Evolutionary conservation across 2,329 filamentous ascomycete genomes (phyloP), one percentile per base, ranked within the genome.

Genomic region (Colletotrichum sp.): DNA sequence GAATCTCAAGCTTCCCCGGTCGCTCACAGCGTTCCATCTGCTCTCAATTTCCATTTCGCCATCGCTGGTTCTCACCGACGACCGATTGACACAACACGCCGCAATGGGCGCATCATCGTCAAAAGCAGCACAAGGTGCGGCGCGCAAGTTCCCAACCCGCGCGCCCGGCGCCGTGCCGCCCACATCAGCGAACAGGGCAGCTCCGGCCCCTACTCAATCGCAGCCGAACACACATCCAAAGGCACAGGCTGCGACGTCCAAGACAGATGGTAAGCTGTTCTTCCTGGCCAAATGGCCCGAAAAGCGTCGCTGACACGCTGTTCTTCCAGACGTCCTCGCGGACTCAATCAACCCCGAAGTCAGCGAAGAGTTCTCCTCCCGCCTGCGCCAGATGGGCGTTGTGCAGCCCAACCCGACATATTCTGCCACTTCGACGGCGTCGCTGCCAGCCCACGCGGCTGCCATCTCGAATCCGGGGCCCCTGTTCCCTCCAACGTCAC

Each of bases 331-430:
- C 12, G 84, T 87, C 75, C 83, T 80, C 69, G 80, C 84, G 52
- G 86, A 89, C 74, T 82, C 82, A 44, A 78, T 79, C 76, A 85
- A 88, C 73, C 85, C 88, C n/a, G 85, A 89, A 44, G 77, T 83
- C 22, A 82, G 85, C 60, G 80, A 84, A n/a, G 86, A 83, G 77
- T 91, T 90, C 81, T 87, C 89, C 10, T 83, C 83, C 65, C 89
- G 90, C 18, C 86, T 92, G 7, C 86, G 86, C 30, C 83, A 89
- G 77, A 90, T 92, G 87, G 90, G 90, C 80, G 84, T 91, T 34
- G 90, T 86, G 10, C 86, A 89, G 63, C 89, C 90, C 6, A 89
- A 88, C 77, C 89, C 90, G 34, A 90, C 88, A 6, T 88, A 86
- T 63, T 91, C 89, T 8, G 84, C 88, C 28, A 90, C 89, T 3